A percentile compares a stretch with the other conserved stretches of the same genome.
Conservation (phyloP, 169 alveolate genomes). For the Plasmodium relictum region DNA sequence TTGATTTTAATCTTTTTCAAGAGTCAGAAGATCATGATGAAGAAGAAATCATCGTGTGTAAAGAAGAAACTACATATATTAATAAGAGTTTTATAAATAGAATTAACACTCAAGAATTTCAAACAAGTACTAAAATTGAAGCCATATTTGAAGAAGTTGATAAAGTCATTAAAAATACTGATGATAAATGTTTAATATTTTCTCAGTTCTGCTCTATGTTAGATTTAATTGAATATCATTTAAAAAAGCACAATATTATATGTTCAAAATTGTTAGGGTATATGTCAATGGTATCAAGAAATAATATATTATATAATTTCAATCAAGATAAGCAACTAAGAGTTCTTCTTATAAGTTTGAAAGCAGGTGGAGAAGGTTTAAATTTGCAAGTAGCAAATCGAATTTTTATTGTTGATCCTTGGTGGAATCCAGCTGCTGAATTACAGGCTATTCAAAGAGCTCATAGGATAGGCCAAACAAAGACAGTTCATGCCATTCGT, state of each 20-base stretch:
- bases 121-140: conserved; percentile 87
- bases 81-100: conserved; percentile 83
- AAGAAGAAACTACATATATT: conserved; percentile 61
- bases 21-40: conserved; percentile 33
- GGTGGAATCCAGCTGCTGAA: conserved; percentile 99
- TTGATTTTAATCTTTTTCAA: conserved; percentile 59
- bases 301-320: conserved; percentile 89
- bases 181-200: conserved; percentile 90
- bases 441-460: conserved; percentile 98
- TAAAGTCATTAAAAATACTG: conserved; percentile 75
- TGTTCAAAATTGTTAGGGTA: conserved; percentile 89
- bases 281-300: conserved; percentile 85
- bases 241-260: conserved; percentile 84
- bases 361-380: conserved; percentile 99
- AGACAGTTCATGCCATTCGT: conserved; percentile 94
- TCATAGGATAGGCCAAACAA: conserved; percentile 97
- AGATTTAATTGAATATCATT: conserved; percentile 89
- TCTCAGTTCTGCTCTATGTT: conserved; percentile 92
- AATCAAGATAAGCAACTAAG: conserved; percentile 87
- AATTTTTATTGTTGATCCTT: conserved; percentile 97
- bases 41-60: conserved; percentile 45
- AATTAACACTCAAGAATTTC: conserved; percentile 84
- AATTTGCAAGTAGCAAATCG: conserved; percentile 97
- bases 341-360: conserved; percentile 92
- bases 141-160: conserved; percentile 87